Evolutionary conservation across 345 rosid species (phyloP).

Genomic region (Cochlearia excelsa): DNA sequence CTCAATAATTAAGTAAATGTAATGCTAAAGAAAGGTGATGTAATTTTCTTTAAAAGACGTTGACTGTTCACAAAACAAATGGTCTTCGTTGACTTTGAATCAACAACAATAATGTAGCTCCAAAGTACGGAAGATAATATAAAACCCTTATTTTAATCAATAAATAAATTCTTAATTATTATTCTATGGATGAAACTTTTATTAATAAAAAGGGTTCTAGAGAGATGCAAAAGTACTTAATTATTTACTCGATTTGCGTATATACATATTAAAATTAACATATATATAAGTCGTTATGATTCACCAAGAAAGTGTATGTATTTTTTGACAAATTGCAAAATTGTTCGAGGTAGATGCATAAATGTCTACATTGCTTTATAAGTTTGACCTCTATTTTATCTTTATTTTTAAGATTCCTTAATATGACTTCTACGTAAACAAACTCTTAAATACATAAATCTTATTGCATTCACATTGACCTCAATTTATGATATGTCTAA

Average conservation of each 20-base stretch:
- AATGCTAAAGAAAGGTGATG: too few species aligned
- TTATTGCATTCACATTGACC: constrained; percentile 14
- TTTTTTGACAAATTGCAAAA: constrained; percentile 27
- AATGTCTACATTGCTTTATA: constrained; percentile 25
- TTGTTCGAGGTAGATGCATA: constrained; percentile 25
- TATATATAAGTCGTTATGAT: constrained; percentile 8
- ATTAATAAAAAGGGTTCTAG: constrained; percentile 7
- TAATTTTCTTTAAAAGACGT: constrained; percentile 11
- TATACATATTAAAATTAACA: background rate
- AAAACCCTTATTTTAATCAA: constrained; percentile 7
- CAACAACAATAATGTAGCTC: constrained; percentile 28
- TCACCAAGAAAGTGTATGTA: constrained; percentile 3
- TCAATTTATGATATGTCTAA: background rate
- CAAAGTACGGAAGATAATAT: constrained; percentile 10
- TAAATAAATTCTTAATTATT: too few species aligned
- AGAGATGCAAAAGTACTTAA: background rate
- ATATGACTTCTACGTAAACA: constrained; percentile 2
- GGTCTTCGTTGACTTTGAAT: constrained; percentile 32
- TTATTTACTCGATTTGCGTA: constrained; percentile 3
- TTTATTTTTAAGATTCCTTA: constrained; percentile 1
- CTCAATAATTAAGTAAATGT: too few species aligned
- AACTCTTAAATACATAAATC: background rate
- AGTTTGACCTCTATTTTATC: constrained; percentile 30
- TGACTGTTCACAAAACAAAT: constrained; percentile 20
- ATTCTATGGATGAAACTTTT: background rate